These are phyloP conservation scores for Aquilaria agallochum DNA, from an alignment of 441 rosid genomes.

Conservation along the genomic window DNA sequence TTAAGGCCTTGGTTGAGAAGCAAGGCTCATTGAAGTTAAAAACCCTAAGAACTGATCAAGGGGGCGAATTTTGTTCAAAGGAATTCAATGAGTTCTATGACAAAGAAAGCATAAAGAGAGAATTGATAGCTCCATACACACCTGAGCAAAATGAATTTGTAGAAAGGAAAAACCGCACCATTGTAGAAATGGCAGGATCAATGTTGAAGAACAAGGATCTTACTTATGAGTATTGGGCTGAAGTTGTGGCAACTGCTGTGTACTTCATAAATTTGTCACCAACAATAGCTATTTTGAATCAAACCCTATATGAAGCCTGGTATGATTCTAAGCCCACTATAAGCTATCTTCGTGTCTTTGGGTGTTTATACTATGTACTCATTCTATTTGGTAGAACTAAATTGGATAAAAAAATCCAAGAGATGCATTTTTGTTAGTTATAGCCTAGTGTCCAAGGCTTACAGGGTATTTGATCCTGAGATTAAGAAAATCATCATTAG, in stretches of 20 bases:
- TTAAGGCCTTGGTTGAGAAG: constrained; percentile 12
- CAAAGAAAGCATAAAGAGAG: no score
- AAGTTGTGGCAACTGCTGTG: not conserved
- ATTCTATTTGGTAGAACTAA: no score
- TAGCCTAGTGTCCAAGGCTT: not conserved
- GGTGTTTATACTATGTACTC: no score
- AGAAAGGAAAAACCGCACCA: not conserved
- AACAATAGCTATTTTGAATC: no score
- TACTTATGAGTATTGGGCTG: not conserved
- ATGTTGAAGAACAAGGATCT: not conserved
- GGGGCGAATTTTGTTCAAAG: no score
- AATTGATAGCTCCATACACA: not conserved
- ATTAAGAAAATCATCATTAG: not conserved
- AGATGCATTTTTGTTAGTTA: not conserved
- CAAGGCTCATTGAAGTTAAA: not conserved
- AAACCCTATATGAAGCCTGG: no score
- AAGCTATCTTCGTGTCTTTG: no score
- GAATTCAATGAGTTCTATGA: no score
- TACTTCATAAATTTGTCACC: no score
- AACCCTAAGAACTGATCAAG: not conserved
- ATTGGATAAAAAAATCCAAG: no score
- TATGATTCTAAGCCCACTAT: no score
- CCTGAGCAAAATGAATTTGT: constrained; percentile 11
- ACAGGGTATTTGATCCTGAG: not conserved
- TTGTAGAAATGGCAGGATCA: constrained; percentile 2